Percentiles rank a stretch among this genome's conserved stretches.
Conservation (phyloP, 2,329 filamentous ascomycete species). For the Emericellopsis atlantica region DNA sequence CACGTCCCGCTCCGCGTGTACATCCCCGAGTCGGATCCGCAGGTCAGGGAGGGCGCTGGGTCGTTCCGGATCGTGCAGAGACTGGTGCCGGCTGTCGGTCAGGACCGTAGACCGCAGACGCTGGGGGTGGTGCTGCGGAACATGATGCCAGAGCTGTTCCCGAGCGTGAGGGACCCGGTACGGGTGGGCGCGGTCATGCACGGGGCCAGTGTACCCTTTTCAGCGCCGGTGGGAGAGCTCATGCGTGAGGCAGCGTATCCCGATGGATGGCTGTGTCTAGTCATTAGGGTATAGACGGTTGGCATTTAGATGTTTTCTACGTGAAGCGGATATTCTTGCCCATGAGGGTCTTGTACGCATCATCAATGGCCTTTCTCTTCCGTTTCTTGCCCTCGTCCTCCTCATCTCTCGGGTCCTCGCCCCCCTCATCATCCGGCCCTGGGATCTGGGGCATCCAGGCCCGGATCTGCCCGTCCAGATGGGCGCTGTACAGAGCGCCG, state of each 20-base stretch:
- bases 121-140: conserved; percentile 67
- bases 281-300: conserved; percentile 47
- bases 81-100: conserved; percentile 42
- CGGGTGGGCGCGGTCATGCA: conserved; percentile 78
- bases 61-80: conserved; percentile 66
- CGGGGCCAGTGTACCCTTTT: conserved; percentile 71
- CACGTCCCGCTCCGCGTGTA: conserved; percentile 86
- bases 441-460: conserved; percentile 57
- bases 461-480: conserved; percentile 73
- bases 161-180: conserved; percentile 71
- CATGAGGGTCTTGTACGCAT: conserved; percentile 69
- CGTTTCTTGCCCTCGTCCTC: conserved; percentile 35
- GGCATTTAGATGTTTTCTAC: conserved; percentile 6
- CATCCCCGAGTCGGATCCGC: conserved; percentile 43
- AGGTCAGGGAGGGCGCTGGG: conserved; percentile 20
- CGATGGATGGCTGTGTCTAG: conserved; percentile 83
- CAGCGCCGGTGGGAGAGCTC: conserved; percentile 68
- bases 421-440: conserved; percentile 35
- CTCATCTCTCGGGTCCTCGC: conserved; percentile 29
- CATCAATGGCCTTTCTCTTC: conserved; percentile 68
- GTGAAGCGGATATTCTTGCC: conserved; percentile 56
- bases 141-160: conserved; percentile 72
- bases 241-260: conserved; percentile 75
- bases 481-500: conserved; percentile 62
- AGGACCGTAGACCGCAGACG: conserved; percentile 28